phyloP scores from a whole-genome alignment of 345 rosid species.

The Angophora floribunda region DNA sequence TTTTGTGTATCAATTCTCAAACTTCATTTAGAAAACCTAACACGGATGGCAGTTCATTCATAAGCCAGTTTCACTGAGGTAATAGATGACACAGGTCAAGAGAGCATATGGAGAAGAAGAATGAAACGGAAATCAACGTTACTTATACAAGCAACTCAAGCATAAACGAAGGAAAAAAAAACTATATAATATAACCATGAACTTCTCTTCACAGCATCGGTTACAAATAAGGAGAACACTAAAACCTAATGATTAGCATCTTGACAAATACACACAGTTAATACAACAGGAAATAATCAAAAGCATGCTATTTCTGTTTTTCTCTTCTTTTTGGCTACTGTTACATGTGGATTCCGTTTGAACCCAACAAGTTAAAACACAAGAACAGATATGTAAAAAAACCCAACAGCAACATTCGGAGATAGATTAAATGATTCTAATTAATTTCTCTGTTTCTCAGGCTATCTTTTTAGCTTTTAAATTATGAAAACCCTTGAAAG shows the following conservation, averaged over 20 bases:
- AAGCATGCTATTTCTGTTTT: neutral
- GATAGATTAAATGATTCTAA: neutral
- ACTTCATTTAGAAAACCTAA: neutral
- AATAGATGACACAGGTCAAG: neutral
- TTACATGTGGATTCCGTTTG: neutral
- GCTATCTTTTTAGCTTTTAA: neutral
- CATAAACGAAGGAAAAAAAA: neutral
- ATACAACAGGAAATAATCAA: neutral
- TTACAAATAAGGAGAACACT: neutral
- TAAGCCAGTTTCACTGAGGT: neutral
- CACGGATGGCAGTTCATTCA: neutral
- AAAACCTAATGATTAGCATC: neutral
- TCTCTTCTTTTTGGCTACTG: neutral
- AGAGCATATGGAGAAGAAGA: neutral
- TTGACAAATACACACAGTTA: neutral
- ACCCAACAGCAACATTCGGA: neutral
- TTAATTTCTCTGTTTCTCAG: neutral
- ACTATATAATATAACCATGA: neutral
- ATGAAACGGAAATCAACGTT: neutral
- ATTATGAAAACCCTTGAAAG: neutral
- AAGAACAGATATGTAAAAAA: neutral
- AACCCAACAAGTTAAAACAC: neutral
- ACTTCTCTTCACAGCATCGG: neutral
- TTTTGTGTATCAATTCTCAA: neutral
- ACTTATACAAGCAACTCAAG: neutral